Conservation (phyloP, 108 stramenopile genomes). For the Cyclotella atomus region DNA sequence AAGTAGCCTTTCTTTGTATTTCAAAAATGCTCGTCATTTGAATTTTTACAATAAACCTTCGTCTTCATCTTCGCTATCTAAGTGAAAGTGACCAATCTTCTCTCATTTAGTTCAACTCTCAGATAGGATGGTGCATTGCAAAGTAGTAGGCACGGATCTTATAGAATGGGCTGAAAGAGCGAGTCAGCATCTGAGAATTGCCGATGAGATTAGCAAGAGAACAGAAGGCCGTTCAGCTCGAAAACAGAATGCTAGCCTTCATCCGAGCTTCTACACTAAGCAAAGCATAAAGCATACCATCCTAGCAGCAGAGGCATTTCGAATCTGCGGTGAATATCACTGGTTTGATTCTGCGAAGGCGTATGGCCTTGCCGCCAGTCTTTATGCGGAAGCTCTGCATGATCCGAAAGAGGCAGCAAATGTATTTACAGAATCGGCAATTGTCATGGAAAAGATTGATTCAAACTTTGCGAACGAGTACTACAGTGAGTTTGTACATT, state of each 20-base stretch:
- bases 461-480: conserved; percentile 22
- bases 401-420: conserved; percentile 16
- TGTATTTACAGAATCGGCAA: conserved; percentile 26
- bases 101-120: neutral
- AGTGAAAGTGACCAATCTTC: neutral
- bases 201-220: conserved; percentile 13
- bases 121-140: neutral
- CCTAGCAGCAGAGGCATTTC: conserved; percentile 35
- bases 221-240: conserved; percentile 8
- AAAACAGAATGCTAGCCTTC: neutral
- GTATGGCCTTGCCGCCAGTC: conserved; percentile 23
- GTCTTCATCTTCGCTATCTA: neutral
- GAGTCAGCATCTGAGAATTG: conserved; percentile 11
- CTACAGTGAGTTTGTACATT: conserved; percentile 18
- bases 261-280: conserved; percentile 11
- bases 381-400: conserved; percentile 25
- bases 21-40: no score
- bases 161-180: conserved; percentile 20
- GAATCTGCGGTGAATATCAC: conserved; percentile 34
- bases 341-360: conserved; percentile 30
- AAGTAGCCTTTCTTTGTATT: no score
- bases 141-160: conserved; percentile 10
- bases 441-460: conserved; percentile 14
- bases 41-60: no score
- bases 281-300: conserved; percentile 28